Evolutionary conservation across 257 asterid species (phyloP).

Genomic region (Solanum chiquidenum): DNA sequence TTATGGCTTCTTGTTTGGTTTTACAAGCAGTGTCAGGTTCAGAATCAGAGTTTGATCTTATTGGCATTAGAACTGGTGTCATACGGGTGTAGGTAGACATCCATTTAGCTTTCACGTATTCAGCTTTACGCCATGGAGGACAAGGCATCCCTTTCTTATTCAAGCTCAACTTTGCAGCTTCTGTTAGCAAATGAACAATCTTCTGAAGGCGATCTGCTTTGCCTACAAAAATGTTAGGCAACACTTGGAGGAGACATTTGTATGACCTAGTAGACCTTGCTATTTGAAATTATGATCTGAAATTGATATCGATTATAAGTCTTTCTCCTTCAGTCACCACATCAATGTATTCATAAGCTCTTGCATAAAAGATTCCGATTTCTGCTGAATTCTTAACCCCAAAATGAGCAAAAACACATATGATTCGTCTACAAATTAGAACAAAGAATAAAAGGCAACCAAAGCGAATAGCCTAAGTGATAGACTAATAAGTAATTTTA

Average conservation of each 20-base stretch:
- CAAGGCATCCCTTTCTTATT: constrained; percentile 82
- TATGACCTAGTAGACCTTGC: constrained; percentile 84
- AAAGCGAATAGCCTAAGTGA: background rate
- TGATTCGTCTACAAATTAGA: too few species aligned
- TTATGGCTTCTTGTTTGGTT: background rate
- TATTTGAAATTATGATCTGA: constrained; percentile 76
- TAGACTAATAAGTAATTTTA: background rate
- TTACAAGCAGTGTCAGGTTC: background rate
- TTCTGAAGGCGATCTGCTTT: constrained; percentile 66
- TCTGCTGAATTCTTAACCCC: background rate
- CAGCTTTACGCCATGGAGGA: constrained; percentile 88
- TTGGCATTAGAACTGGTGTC: background rate
- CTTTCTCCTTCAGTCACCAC: constrained; percentile 50
- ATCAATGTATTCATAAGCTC: constrained; percentile 73
- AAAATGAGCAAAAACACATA: background rate
- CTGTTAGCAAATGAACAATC: constrained; percentile 49
- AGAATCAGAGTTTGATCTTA: background rate
- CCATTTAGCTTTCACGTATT: constrained; percentile 81
- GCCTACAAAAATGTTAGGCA: constrained; percentile 68
- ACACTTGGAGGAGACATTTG: constrained; percentile 41
- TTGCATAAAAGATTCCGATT: constrained; percentile 14
- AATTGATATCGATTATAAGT: constrained; percentile 65
- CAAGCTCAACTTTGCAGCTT: constrained; percentile 71
- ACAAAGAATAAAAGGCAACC: background rate
- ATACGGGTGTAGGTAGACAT: constrained; percentile 50